phyloP scores from a whole-genome alignment of 768 basidiomycete genomes.

The Boletus insuetus region DNA sequence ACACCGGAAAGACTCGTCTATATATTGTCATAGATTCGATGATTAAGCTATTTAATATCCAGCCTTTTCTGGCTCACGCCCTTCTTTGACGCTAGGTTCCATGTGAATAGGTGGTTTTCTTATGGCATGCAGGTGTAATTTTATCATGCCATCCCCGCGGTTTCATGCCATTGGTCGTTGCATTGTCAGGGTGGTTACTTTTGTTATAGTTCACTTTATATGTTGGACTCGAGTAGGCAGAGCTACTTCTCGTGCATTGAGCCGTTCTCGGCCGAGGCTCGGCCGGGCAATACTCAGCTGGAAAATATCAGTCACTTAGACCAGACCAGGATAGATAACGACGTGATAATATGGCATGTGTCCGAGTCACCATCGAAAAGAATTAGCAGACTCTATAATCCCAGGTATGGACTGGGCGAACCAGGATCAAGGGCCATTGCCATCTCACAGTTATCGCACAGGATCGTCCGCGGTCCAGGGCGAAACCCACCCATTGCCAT shows the following conservation, averaged over 20 bases:
- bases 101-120: slow-evolving; percentile 17
- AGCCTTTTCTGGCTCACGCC: slow-evolving; percentile 10
- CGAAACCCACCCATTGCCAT: too few species aligned
- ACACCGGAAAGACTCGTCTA: slow-evolving; percentile 19
- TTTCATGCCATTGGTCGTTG: slow-evolving; percentile 11
- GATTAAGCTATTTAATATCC: slow-evolving; percentile 25
- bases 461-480: background rate
- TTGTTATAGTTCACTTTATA: slow-evolving; percentile 27
- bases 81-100: slow-evolving; percentile 8
- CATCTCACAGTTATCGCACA: background rate
- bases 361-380: background rate
- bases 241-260: background rate
- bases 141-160: background rate
- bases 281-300: too few species aligned
- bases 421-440: background rate
- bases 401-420: background rate
- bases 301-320: background rate
- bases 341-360: background rate
- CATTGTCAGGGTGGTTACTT: slow-evolving; percentile 13
- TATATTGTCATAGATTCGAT: slow-evolving; percentile 21
- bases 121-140: slow-evolving; percentile 10
- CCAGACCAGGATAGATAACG: background rate
- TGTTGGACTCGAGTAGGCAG: slow-evolving; percentile 10
- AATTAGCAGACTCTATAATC: too few species aligned
- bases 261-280: background rate